Conservation (phyloP, 176 grass and related monocot species). For the Pharus latifolius region DNA sequence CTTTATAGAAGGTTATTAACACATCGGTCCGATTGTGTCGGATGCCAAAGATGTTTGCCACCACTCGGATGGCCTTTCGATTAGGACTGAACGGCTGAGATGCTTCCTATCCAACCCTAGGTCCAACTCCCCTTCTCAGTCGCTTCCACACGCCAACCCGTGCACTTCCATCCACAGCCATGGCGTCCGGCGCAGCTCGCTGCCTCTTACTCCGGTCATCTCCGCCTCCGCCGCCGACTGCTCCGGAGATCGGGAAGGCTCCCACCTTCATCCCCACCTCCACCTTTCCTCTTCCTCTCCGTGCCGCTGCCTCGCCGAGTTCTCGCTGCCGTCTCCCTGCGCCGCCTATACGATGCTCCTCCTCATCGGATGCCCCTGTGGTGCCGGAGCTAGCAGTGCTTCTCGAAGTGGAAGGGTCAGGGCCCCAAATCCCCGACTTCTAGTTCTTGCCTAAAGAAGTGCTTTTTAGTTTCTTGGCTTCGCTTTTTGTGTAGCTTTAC, state of each 20-base stretch:
- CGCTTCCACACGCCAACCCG: not conserved
- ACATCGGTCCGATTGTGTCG: too few relatives aligned
- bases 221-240: not conserved
- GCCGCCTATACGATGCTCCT: constrained; percentile 9
- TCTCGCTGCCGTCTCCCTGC: not conserved
- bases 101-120: too few relatives aligned
- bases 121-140: too few relatives aligned
- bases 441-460: not conserved
- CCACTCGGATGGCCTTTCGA: too few relatives aligned
- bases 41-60: too few relatives aligned
- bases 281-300: not conserved
- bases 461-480: too few relatives aligned
- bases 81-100: too few relatives aligned
- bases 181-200: constrained; percentile 14
- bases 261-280: not conserved
- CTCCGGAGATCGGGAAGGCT: not conserved
- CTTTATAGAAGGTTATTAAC: too few relatives aligned
- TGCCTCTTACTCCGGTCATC: not conserved
- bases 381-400: constrained; percentile 21
- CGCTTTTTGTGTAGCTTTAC: too few relatives aligned
- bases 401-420: constrained; percentile 58
- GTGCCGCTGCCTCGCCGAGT: not conserved
- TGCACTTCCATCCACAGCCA: not conserved
- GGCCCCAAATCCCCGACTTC: not conserved
- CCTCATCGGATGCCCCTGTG: not conserved